A percentile compares a stretch with the other conserved stretches of the same genome.
Evolutionary conservation across 148 eudicot genomes (phyloP).

Genomic region (Rhododendron henanense): DNA sequence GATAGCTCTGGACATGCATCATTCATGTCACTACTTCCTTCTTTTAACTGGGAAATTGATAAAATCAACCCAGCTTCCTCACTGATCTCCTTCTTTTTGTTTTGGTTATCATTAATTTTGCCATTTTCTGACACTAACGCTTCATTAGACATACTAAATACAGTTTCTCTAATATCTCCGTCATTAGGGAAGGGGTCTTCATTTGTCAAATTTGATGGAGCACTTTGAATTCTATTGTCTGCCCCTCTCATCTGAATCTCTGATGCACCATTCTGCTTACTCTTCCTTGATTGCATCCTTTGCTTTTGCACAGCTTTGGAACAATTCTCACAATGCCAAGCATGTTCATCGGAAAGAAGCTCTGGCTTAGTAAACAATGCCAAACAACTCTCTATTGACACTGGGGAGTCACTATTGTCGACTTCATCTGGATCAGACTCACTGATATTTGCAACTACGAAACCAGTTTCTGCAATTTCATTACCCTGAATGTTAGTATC

Average conservation of each 20-base stretch:
- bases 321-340: constrained; percentile 95
- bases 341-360: constrained; percentile 22
- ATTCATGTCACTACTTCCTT: constrained; percentile 20
- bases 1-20: constrained; percentile 13
- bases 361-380: constrained; percentile 57
- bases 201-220: constrained; percentile 1
- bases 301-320: constrained; percentile 47
- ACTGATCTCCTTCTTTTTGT: background rate
- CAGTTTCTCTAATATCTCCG: constrained; percentile 9
- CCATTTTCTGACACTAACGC: constrained; percentile 14
- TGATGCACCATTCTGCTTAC: constrained; percentile 17
- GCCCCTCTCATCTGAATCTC: constrained; percentile 13
- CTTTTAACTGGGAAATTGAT: constrained; percentile 18
- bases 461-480: constrained; percentile 33
- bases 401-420: constrained; percentile 72
- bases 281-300: constrained; percentile 37
- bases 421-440: constrained; percentile 92
- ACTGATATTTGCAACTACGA: constrained; percentile 39
- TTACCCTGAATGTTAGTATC: constrained; percentile 14
- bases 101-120: constrained; percentile 11
- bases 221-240: constrained; percentile 23
- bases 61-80: constrained; percentile 8
- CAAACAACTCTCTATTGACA: constrained; percentile 83
- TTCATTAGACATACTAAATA: constrained; percentile 14
- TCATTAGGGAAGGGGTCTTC: constrained; percentile 4